A percentile compares a stretch with the other conserved stretches of the same genome.
These are phyloP conservation scores for Psilocybe subaeruginosa DNA, from an alignment of 768 basidiomycete genomes.

Conservation along the genomic window DNA sequence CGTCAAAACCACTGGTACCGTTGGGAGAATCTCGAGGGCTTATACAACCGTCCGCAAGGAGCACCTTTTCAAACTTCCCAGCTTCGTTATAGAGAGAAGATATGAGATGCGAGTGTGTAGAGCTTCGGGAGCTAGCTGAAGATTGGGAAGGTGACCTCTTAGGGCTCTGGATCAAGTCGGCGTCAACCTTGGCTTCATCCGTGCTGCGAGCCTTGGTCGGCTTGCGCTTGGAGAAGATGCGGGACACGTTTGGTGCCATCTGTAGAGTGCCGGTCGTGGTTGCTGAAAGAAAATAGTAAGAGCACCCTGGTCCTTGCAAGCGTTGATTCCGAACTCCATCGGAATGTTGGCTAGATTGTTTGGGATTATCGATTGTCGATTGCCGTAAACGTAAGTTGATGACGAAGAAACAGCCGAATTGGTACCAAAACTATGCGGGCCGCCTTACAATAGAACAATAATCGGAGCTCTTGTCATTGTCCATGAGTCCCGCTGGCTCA, in stretches of 20 bases:
- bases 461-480: neutral
- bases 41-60: conserved; percentile 29
- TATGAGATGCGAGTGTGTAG: conserved; percentile 15
- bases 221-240: neutral
- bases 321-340: neutral
- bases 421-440: neutral
- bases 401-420: neutral
- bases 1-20: conserved; percentile 35
- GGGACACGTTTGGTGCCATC: conserved; percentile 1
- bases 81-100: conserved; percentile 42
- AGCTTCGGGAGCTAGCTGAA: neutral
- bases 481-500: neutral
- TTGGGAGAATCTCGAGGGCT: conserved; percentile 18
- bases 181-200: neutral
- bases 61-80: conserved; percentile 37
- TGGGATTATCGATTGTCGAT: neutral
- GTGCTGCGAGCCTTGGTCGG: neutral
- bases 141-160: neutral
- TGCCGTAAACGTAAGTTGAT: neutral
- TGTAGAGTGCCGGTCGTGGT: neutral
- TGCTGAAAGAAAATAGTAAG: neutral
- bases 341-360: neutral
- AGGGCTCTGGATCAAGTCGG: neutral
- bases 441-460: neutral
- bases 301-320: neutral